Evolutionary conservation across 2,329 filamentous ascomycete species (phyloP), one percentile per base, ranked within the genome.

Genomic region (Fusarium praegraminearum): DNA sequence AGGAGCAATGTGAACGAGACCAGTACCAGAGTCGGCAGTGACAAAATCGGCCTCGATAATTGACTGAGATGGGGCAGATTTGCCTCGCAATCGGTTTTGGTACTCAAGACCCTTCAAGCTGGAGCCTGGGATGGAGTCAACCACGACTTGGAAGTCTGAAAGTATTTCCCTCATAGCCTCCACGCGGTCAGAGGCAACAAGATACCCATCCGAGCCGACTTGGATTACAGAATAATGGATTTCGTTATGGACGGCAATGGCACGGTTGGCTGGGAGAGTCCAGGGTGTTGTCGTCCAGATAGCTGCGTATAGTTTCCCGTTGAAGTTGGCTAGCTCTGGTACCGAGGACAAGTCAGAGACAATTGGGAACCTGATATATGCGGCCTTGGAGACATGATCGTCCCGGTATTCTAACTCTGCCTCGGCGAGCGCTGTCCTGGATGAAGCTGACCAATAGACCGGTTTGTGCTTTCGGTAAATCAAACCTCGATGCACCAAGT

Each of bases 201-300:
- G 79, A 4, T 95, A 82, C 20, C 89, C 88, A 69, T 89, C 84
- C 0, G 78, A 78, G 1, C 83, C 83, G 2, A 86, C 83, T 57
- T 85, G 82, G 38, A 97, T 82, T 22, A 97, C 79, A 6, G 85
- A 84, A 77, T 98, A 99, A 44, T 89, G 83, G 65, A 98, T 81
- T 40, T 92, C 89, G 9, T 87, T 83, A 73, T 93, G 89, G 36
- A 98, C 86, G 4, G 93, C 94, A 77, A 99, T 94, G 1, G 93
- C 94, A 76, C 89, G 89, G 78, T 99, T 99, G 3, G 95, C 94
- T 1, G 96, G 95, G 7, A 99, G 83, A 0, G 96, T 99, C 96
- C 96, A 99, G 0, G 96, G 96, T 1, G 96, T 99, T 0, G 96
- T 99, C 3, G 96, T 99, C 96, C 96, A 99, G 53, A 98, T 93